phyloP scores from a whole-genome alignment of 176 grass and related monocot species.

The Saccharum spontaneum region DNA sequence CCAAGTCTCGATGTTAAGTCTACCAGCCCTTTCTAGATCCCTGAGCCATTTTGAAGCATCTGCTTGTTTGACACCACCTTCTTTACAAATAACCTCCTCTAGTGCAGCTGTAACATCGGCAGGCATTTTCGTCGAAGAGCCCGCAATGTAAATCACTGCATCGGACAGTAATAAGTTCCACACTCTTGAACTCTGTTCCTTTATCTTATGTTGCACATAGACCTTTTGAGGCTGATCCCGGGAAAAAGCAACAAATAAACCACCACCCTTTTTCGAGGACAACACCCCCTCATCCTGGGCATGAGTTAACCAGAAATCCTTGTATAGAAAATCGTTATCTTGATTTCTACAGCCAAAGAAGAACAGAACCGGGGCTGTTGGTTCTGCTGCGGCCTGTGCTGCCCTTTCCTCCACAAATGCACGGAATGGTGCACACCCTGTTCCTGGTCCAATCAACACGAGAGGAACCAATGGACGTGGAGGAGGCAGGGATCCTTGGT shows the following conservation, averaged over 20 bases:
- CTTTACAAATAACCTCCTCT: constrained; percentile 71
- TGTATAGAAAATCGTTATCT: constrained; percentile 73
- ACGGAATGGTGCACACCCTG: constrained; percentile 86
- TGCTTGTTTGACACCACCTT: constrained; percentile 43
- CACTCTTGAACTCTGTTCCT: constrained; percentile 70
- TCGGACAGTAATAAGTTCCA: constrained; percentile 62
- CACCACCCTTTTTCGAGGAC: constrained; percentile 67
- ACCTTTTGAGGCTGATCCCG: constrained; percentile 85
- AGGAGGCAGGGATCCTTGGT: constrained; percentile 57
- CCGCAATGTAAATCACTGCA: constrained; percentile 73
- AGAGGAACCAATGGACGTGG: constrained; percentile 69
- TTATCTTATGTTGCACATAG: constrained; percentile 93
- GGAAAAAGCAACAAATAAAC: constrained; percentile 88
- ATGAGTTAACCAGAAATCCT: constrained; percentile 83
- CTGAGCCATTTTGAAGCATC: constrained; percentile 62
- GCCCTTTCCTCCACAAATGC: constrained; percentile 82
- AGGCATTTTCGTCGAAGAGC: constrained; percentile 91
- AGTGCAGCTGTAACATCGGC: constrained; percentile 71
- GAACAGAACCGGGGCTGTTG: constrained; percentile 67
- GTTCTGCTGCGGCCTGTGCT: constrained; percentile 32
- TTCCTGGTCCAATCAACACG: constrained; percentile 87
- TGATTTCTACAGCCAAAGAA: constrained; percentile 87
- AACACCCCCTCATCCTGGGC: constrained; percentile 64
- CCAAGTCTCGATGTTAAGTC: constrained; percentile 80
- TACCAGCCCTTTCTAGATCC: constrained; percentile 63